Conservation (phyloP, 768 basidiomycete species). For the Rhodotorula graminis region DNA sequence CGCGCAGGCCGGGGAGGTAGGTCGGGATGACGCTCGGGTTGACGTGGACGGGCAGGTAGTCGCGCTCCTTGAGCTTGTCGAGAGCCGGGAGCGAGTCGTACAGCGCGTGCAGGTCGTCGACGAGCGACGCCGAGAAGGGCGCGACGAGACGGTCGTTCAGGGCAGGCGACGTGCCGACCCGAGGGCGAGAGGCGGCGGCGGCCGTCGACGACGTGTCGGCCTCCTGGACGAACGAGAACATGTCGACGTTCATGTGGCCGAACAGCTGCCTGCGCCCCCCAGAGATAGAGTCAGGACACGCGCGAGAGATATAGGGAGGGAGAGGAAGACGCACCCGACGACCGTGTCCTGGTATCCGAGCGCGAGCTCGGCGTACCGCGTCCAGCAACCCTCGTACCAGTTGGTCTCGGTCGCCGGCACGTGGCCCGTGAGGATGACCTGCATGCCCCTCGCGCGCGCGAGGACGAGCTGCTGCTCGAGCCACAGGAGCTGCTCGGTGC, state of each 20-base stretch:
- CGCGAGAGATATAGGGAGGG: too few relatives aligned
- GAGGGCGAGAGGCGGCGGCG: background rate
- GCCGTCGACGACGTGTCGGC: conserved; percentile 16
- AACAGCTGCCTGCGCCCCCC: conserved; percentile 28
- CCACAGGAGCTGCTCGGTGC: conserved; percentile 84
- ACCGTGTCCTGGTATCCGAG: conserved; percentile 81
- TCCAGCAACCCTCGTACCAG: conserved; percentile 55
- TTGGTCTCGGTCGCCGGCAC: conserved; percentile 75
- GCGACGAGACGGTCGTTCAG: background rate
- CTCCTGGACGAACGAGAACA: background rate
- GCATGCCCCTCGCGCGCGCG: conserved; percentile 66
- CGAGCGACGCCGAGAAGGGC: conserved; percentile 1
- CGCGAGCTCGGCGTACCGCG: conserved; percentile 52
- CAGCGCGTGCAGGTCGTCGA: conserved; percentile 12
- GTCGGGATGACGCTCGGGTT: conserved; percentile 81
- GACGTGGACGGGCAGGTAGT: conserved; percentile 72
- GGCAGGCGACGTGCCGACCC: background rate
- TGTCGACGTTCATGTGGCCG: conserved; percentile 27
- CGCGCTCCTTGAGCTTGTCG: conserved; percentile 52
- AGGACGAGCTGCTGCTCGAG: conserved; percentile 72
- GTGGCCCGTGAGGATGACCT: conserved; percentile 63
- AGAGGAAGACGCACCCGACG: conserved; percentile 56
- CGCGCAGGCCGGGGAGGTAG: conserved; percentile 72
- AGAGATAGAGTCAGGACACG: too few relatives aligned
- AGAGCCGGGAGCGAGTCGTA: conserved; percentile 20